These are phyloP conservation scores for Kwoniella europaea DNA, from an alignment of 768 basidiomycete species.

Conservation along the genomic window DNA sequence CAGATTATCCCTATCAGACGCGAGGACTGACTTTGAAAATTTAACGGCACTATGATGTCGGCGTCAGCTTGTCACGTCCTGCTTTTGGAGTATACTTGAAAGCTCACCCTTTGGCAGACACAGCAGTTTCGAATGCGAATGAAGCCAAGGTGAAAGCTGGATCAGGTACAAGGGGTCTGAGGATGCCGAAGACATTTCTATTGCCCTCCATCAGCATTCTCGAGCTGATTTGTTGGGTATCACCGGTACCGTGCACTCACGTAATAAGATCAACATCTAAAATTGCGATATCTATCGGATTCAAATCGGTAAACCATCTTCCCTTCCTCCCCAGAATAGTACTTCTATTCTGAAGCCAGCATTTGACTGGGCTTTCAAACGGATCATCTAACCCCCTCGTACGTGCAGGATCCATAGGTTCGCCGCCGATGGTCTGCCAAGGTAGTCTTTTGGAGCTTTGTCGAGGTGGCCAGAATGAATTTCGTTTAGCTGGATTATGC, in stretches of 20 bases:
- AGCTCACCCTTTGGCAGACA: constrained; percentile 47
- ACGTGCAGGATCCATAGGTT: constrained; percentile 56
- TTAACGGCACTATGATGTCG: too few species aligned
- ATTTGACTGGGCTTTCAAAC: constrained; percentile 49
- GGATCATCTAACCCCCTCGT: constrained; percentile 35
- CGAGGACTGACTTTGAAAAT: constrained; percentile 57
- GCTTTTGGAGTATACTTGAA: too few species aligned
- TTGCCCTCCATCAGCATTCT: not conserved
- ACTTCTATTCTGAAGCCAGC: constrained; percentile 43
- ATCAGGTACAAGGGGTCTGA: constrained; percentile 47
- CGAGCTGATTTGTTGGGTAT: too few species aligned
- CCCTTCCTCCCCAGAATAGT: constrained; percentile 34
- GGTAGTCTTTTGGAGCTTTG: constrained; percentile 6
- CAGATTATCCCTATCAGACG: constrained; percentile 55
- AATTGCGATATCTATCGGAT: constrained; percentile 29
- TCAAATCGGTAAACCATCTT: constrained; percentile 46
- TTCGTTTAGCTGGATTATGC: constrained; percentile 25
- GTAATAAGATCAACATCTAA: constrained; percentile 37
- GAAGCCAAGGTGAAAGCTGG: constrained; percentile 51
- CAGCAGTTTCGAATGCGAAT: constrained; percentile 55
- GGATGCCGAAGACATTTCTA: constrained; percentile 42
- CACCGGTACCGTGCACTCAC: constrained; percentile 12
- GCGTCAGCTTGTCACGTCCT: too few species aligned
- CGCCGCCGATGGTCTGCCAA: constrained; percentile 54
- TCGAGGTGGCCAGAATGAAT: constrained; percentile 39